Evolutionary conservation across 371 early-diverging fungal genomes (phyloP), one percentile per base, ranked within the genome.

Genomic region (Rhizopus stolonifer): DNA sequence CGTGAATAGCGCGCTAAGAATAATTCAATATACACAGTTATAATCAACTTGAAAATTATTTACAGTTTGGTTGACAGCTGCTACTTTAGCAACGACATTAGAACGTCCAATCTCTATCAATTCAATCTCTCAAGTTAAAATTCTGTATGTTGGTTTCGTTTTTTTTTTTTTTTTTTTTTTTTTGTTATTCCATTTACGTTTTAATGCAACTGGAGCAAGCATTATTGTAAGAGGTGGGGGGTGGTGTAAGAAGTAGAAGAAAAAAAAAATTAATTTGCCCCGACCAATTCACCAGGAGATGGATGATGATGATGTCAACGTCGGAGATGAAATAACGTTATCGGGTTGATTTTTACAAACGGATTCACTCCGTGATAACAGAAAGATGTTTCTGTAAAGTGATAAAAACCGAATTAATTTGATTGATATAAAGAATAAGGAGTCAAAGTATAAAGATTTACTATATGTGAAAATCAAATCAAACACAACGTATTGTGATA

Each of bases 1-100:
- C 88, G 58, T 82, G 80, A 58, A 83, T 74, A 46, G 78, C 70
- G 64, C 88, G 85, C 84, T 85, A 77, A 33, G 46, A 22, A 31
- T 59, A 45, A n/a, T n/a, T n/a, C n/a, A n/a, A n/a, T n/a, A n/a
- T n/a, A n/a, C n/a, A n/a, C 31, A 29, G 31, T 4, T 29, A 10
- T 7, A 29, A 29, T 29, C 31, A 29, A 29, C 7, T 29, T 7
- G 4, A 29, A 29, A 24, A 0, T 36, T 49, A 32, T 47, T 62
- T 69, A 69, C 70, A 46, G 52, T 54, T 58, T 70, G 70, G 21
- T 45, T 56, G 51, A 26, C 44, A 43, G 54, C 34, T 29, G 58
- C 50, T 46, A 54, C 54, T 46, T 62, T 58, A 46, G 61, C 38
- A 43, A 58, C 26, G 38, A 52, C 54, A 24, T 55, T 54, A n/a